Evolutionary conservation across 2,329 filamentous ascomycete genomes (phyloP).

Genomic region (Sarocladiaceae sp.): DNA sequence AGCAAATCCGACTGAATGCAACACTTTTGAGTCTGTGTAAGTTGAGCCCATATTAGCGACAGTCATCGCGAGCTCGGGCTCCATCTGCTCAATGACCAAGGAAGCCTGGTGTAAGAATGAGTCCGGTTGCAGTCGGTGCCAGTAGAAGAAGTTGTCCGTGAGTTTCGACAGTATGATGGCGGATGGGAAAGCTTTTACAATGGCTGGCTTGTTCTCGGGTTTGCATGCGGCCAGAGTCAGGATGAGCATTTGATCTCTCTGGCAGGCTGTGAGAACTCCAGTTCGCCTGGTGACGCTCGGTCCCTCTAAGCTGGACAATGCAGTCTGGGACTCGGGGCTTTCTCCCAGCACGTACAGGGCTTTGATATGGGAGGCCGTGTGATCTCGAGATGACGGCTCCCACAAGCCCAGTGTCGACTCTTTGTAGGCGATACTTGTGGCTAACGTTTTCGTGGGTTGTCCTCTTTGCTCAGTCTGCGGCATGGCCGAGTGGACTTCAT

Average conservation of each 20-base stretch:
- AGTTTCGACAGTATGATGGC: background rate
- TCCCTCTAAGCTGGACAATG: background rate
- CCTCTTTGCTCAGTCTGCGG: background rate
- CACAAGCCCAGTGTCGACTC: background rate
- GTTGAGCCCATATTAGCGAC: background rate
- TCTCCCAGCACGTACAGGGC: background rate
- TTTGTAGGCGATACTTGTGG: background rate
- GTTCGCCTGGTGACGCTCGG: background rate
- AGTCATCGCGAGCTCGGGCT: background rate
- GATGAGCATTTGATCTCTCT: background rate
- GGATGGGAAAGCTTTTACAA: background rate
- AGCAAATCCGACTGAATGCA: background rate
- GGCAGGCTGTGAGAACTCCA: background rate
- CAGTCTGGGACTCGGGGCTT: background rate
- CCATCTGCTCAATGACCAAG: background rate
- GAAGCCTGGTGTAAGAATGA: background rate
- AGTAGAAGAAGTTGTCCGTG: conserved; percentile 1
- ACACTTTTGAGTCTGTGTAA: background rate
- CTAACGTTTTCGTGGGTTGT: background rate
- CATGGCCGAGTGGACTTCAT: background rate
- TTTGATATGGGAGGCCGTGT: background rate
- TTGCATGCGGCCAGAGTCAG: background rate
- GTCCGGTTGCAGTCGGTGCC: background rate
- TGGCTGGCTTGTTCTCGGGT: background rate
- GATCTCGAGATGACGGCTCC: background rate